A percentile compares a stretch with the other conserved stretches of the same genome.
Conservation (phyloP, 768 basidiomycete genomes). For the Leucocoprinus sp. region DNA sequence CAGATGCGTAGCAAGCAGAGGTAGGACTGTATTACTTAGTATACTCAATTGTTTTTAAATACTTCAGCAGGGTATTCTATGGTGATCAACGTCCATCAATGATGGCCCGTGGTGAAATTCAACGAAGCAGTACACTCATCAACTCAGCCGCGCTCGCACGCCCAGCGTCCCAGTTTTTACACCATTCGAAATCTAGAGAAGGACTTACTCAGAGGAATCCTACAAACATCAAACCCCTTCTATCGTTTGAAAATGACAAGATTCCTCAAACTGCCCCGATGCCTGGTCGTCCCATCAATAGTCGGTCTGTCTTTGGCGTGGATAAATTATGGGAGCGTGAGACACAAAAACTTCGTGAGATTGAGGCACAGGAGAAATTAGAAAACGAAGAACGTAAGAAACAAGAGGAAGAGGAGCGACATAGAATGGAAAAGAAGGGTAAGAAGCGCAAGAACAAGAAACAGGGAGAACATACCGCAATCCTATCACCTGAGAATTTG, state of each 20-base stretch:
- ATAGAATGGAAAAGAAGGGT: constrained; percentile 37
- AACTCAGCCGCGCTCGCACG: constrained; percentile 56
- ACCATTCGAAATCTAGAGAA: constrained; percentile 30
- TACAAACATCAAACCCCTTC: constrained; percentile 49
- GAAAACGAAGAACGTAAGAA: constrained; percentile 46
- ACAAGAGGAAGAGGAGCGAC: constrained; percentile 37
- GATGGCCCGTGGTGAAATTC: constrained; percentile 64
- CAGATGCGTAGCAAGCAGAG: constrained; percentile 78
- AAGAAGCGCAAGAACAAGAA: constrained; percentile 38
- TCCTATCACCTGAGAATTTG: background rate
- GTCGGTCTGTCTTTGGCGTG: constrained; percentile 85
- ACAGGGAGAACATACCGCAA: constrained; percentile 10
- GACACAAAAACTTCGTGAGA: constrained; percentile 68
- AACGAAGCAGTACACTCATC: constrained; percentile 62
- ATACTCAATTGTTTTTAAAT: background rate
- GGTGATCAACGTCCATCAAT: constrained; percentile 88
- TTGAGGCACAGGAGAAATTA: constrained; percentile 59
- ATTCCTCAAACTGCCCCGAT: constrained; percentile 21
- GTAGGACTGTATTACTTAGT: constrained; percentile 30
- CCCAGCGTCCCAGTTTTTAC: constrained; percentile 38
- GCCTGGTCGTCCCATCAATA: constrained; percentile 24
- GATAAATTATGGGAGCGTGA: constrained; percentile 93
- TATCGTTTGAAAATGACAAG: constrained; percentile 52
- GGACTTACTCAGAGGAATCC: constrained; percentile 42
- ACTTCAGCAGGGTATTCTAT: constrained; percentile 58